phyloP scores from a whole-genome alignment of 176 grass and related monocot species.

The Olyra latifolia region DNA sequence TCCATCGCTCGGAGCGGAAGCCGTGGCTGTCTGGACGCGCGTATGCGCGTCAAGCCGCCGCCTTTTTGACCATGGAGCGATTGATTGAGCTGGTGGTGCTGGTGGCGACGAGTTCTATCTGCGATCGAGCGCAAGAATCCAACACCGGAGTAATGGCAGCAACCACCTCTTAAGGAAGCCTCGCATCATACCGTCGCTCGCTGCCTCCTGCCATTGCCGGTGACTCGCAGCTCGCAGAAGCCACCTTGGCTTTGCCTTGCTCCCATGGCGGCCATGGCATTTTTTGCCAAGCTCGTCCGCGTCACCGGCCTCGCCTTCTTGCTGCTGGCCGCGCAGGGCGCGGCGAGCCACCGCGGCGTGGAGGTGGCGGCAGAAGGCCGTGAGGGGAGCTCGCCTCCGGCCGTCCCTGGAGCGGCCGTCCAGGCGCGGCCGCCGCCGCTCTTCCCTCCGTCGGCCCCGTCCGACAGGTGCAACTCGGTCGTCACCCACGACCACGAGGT shows the following conservation, averaged over 20 bases:
- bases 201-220: neutral
- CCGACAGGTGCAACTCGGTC: neutral
- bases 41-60: neutral
- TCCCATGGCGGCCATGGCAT: slow-evolving; percentile 21
- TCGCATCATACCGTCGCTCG: neutral
- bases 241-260: neutral
- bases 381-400: neutral
- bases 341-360: neutral
- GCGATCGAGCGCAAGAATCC: neutral
- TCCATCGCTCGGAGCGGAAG: neutral
- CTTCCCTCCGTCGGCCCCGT: slow-evolving; percentile 31
- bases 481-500: neutral
- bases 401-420: no score
- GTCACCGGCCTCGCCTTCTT: slow-evolving; percentile 20
- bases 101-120: neutral
- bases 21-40: neutral
- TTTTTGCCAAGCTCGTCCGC: neutral
- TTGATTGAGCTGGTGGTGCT: neutral
- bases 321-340: neutral
- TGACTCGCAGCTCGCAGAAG: neutral
- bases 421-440: neutral
- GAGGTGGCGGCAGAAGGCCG: neutral
- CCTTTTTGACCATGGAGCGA: neutral
- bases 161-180: neutral
- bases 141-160: neutral